Percentiles rank a stretch among this genome's conserved stretches.
Conservation (phyloP, 306 rosid species). For the Rosa multiflora region DNA sequence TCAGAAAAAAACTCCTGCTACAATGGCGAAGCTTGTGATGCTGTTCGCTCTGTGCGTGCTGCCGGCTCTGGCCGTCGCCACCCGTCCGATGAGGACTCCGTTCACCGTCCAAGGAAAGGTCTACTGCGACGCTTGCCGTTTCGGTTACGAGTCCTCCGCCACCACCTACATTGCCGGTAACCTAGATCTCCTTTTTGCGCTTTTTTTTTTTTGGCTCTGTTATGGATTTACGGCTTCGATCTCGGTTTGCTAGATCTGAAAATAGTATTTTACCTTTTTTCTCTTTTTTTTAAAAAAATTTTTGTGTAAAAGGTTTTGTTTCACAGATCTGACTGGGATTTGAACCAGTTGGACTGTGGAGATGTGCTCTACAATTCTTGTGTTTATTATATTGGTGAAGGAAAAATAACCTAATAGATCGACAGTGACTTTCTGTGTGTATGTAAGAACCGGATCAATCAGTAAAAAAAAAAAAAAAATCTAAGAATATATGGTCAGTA, state of each 20-base stretch:
- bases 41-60: conserved; percentile 49
- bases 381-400: neutral
- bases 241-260: conserved; percentile 5
- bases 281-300: neutral
- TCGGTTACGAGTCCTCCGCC: conserved; percentile 84
- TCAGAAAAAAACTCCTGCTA: neutral
- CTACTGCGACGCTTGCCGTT: conserved; percentile 80
- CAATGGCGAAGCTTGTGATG: conserved; percentile 42
- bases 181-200: neutral
- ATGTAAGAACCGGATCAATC: neutral
- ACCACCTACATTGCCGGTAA: conserved; percentile 72
- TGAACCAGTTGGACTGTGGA: neutral
- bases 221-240: neutral
- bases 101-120: conserved; percentile 59
- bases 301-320: neutral
- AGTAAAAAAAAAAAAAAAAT: no score
- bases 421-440: neutral
- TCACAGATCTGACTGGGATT: neutral
- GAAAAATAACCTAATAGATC: neutral
- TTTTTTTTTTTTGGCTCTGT: neutral
- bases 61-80: conserved; percentile 72
- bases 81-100: conserved; percentile 54
- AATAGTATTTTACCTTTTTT: neutral
- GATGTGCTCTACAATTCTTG: neutral
- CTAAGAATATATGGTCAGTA: no score